Evolutionary conservation across 192 early-diverging fungal genomes (phyloP), one percentile per base, ranked within the genome.

Genomic region (Coemansia pectinata): DNA sequence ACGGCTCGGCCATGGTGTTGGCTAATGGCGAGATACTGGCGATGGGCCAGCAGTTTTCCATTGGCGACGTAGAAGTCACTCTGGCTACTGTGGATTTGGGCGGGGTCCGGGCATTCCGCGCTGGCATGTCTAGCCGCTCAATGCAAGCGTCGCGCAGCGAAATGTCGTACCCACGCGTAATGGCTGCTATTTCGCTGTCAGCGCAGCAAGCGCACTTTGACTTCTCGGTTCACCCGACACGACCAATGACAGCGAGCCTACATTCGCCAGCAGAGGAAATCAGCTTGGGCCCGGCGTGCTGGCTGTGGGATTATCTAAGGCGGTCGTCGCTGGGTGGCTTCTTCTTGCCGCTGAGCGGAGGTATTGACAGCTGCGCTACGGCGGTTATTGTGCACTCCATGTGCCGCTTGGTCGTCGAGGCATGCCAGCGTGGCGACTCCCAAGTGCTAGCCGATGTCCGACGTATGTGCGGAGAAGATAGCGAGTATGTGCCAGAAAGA

Each of bases 271-370:
- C 91, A 38, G 92, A 99, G 76, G 97, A 99, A 70, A 97, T 99
- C 55, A 91, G 87, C 11, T 70, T 93, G 58, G 96, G 97, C 15
- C 97, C 97, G 23, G 96, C 97, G 2, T 98, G 98, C 86, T 99
- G 98, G 98, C 87, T 99, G 23, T 99, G 98, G 98, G 98, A 99
- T 76, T 99, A 99, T 69, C 84, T 99, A 39, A 87, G 98, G 8
- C 84, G 98, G 25, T 96, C 96, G 29, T 92, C 93, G 50, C 87
- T 88, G 12, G 88, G 88, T 8, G 97, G 97, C 1, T 98, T 89
- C 85, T 99, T 99, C 69, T 80, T 99, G 60, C 96, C 97, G 17
- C 79, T 99, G 45, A 96, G 94, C 75, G 97, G 97, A 55, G 97
- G 97, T n/a, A 92, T 99, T 25, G 97, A 99, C 73, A 96, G 94